Conservation (phyloP, 192 early-diverging fungal genomes). For the Chytriomyces confervae region DNA sequence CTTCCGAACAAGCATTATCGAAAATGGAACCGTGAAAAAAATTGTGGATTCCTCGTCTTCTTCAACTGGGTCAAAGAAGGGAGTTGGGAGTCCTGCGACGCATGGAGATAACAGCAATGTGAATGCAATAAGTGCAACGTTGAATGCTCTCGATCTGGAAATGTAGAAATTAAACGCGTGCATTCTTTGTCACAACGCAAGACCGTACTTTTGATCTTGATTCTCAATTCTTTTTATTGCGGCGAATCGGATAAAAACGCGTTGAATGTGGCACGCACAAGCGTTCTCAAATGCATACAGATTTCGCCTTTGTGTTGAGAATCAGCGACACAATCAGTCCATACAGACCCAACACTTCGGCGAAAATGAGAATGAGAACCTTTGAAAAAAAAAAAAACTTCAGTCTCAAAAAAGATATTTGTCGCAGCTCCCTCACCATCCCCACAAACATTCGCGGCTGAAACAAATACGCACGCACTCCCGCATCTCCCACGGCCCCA, state of each 20-base stretch:
- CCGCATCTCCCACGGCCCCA: constrained; percentile 95
- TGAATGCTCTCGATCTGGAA: constrained; percentile 38
- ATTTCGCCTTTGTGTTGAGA: constrained; percentile 87
- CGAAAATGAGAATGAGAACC: constrained; percentile 97
- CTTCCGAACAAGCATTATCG: too few species aligned
- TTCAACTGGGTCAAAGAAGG: neutral
- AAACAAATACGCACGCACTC: constrained; percentile 88
- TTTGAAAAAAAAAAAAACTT: constrained; percentile 22
- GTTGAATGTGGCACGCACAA: neutral
- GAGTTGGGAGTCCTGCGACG: neutral
- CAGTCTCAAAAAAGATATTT: neutral
- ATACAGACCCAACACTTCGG: constrained; percentile 93
- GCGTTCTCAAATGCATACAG: constrained; percentile 8
- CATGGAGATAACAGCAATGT: neutral
- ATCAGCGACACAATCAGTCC: constrained; percentile 89
- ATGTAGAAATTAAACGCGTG: constrained; percentile 10
- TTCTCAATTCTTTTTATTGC: too few species aligned
- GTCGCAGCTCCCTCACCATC: constrained; percentile 61
- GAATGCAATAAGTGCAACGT: constrained; percentile 14
- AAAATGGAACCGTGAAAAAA: neutral
- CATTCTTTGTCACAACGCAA: too few species aligned
- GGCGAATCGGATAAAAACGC: too few species aligned
- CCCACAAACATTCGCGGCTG: constrained; percentile 90
- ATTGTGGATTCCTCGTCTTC: neutral
- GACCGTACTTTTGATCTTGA: too few species aligned